phyloP scores from a whole-genome alignment of 441 rosid genomes.

The Flueggea neowawraea region DNA sequence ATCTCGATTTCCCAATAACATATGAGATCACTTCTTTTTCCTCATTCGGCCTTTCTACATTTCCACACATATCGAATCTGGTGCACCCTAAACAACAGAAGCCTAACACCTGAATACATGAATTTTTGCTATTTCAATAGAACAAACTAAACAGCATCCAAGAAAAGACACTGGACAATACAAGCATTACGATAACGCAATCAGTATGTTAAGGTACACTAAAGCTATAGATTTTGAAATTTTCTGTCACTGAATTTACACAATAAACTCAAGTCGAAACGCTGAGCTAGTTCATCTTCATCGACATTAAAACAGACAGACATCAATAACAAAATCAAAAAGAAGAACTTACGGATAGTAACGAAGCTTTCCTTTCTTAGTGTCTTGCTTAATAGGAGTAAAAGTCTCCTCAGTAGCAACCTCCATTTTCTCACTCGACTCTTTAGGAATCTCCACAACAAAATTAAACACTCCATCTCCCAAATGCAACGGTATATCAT shows the following conservation, averaged over 20 bases:
- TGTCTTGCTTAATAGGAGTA: slow-evolving; percentile 99
- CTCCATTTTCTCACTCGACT: slow-evolving; percentile 97
- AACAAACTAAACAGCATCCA: too few relatives aligned
- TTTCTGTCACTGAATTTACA: too few relatives aligned
- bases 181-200: too few relatives aligned
- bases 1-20: background rate
- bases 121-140: too few relatives aligned
- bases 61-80: too few relatives aligned
- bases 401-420: slow-evolving; percentile 86
- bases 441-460: slow-evolving; percentile 90
- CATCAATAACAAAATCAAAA: background rate
- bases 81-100: too few relatives aligned
- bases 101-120: too few relatives aligned
- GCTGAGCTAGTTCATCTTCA: too few relatives aligned
- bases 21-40: background rate
- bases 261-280: too few relatives aligned
- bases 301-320: background rate
- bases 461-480: slow-evolving; percentile 89
- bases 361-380: slow-evolving; percentile 91
- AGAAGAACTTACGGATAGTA: slow-evolving; percentile 74
- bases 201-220: too few relatives aligned
- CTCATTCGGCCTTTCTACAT: background rate
- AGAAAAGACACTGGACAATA: too few relatives aligned
- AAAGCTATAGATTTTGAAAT: too few relatives aligned
- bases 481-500: slow-evolving; percentile 77